Evolutionary conservation across 495 filamentous ascomycete species (phyloP).

Genomic region (Patellaria atrata): DNA sequence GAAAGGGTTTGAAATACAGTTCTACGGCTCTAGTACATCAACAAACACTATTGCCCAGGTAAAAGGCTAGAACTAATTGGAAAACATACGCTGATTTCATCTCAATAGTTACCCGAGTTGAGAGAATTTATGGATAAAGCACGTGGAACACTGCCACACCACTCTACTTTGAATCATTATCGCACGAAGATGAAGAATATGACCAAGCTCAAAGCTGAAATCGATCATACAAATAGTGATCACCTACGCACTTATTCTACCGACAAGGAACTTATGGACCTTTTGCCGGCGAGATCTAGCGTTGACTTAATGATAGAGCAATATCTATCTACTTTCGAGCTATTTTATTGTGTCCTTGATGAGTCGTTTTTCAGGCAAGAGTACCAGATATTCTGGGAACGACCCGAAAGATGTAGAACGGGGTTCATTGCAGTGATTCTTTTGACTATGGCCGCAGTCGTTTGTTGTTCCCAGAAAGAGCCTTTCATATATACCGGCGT

Average conservation of each 20-base stretch:
- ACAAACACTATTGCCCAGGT: constrained; percentile 35
- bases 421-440: constrained; percentile 24
- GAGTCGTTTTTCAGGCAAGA: constrained; percentile 13
- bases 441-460: constrained; percentile 24
- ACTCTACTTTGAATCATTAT: constrained; percentile 26
- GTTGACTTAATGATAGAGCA: constrained; percentile 3
- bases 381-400: constrained; percentile 17
- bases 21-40: constrained; percentile 35
- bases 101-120: constrained; percentile 36
- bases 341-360: constrained; percentile 12
- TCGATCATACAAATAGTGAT: constrained; percentile 1
- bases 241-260: too few species aligned
- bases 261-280: constrained; percentile 11
- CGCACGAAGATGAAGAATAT: constrained; percentile 23
- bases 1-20: constrained; percentile 34
- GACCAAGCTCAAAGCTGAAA: constrained; percentile 6
- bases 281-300: constrained; percentile 6
- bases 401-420: constrained; percentile 8
- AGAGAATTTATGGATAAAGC: constrained; percentile 31
- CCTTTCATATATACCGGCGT: constrained; percentile 26
- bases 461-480: constrained; percentile 2
- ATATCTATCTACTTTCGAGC: constrained; percentile 12
- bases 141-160: constrained; percentile 23
- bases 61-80: constrained; percentile 6
- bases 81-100: constrained; percentile 12